Percentiles rank a stretch among this genome's conserved stretches.
phyloP scores from a whole-genome alignment of 2,329 filamentous ascomycete species.

The Nannizziopsis arthrosporioides region DNA sequence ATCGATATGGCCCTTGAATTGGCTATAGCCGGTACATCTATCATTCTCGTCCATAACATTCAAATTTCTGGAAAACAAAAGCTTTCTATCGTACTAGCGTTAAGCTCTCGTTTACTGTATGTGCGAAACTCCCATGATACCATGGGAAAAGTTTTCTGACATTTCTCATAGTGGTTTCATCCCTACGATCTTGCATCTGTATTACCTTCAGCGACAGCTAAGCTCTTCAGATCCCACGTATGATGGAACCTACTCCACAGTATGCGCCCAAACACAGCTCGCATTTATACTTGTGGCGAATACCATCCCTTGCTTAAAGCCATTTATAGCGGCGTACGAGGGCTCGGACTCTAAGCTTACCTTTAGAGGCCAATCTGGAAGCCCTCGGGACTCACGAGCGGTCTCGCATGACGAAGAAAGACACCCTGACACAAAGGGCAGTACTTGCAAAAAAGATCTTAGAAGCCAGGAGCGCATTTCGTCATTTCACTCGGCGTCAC shows the following conservation, averaged over 20 bases:
- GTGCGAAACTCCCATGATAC: neutral
- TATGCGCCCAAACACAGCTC: slow-evolving; percentile 34
- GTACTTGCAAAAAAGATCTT: neutral
- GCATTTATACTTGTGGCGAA: slow-evolving; percentile 33
- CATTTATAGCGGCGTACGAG: slow-evolving; percentile 32
- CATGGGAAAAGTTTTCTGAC: neutral
- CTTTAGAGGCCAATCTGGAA: slow-evolving; percentile 1
- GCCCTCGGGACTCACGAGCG: neutral
- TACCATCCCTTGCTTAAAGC: slow-evolving; percentile 35
- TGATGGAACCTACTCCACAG: slow-evolving; percentile 24
- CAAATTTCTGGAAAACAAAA: slow-evolving; percentile 32
- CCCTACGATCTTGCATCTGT: slow-evolving; percentile 29
- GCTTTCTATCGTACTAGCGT: slow-evolving; percentile 29
- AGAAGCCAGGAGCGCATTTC: neutral
- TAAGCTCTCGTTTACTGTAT: slow-evolving; percentile 34
- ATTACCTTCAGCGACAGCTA: slow-evolving; percentile 25
- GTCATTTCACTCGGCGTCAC: neutral
- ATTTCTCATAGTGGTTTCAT: slow-evolving; percentile 29
- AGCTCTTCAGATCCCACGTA: slow-evolving; percentile 30
- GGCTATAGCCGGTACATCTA: slow-evolving; percentile 27
- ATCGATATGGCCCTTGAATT: slow-evolving; percentile 35
- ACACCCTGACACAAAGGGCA: neutral
- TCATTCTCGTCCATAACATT: slow-evolving; percentile 30
- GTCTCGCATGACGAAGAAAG: slow-evolving; percentile 7
- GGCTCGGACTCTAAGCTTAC: slow-evolving; percentile 14